Conservation (phyloP, 345 rosid species). For the Populus davidiana region DNA sequence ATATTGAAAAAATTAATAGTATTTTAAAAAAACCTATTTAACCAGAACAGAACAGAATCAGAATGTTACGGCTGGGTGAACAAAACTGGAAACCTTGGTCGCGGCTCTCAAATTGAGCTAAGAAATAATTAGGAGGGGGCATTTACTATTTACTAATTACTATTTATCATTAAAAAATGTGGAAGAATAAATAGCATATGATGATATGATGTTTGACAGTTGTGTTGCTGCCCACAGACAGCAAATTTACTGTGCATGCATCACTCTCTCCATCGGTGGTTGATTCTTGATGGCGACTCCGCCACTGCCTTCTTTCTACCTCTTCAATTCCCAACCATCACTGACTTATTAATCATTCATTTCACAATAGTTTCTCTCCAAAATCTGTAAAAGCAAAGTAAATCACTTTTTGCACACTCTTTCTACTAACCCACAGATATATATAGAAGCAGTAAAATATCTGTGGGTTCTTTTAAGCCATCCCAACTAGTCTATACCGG, state of each 20-base stretch:
- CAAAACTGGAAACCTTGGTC: too few species aligned
- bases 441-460: too few species aligned
- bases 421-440: too few species aligned
- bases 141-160: background rate
- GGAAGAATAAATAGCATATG: background rate
- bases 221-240: background rate
- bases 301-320: background rate
- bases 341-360: background rate
- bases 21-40: too few species aligned
- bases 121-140: background rate
- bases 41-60: too few species aligned
- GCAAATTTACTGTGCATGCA: background rate
- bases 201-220: background rate
- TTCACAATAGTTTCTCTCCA: background rate
- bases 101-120: background rate
- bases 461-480: too few species aligned
- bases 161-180: background rate
- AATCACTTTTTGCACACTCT: too few species aligned
- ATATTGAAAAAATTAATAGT: too few species aligned
- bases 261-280: background rate
- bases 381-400: too few species aligned
- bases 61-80: too few species aligned
- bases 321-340: background rate
- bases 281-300: background rate
- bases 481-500: too few species aligned